Conservation (phyloP, 257 asterid genomes). For the Przewalskia tangutica region DNA sequence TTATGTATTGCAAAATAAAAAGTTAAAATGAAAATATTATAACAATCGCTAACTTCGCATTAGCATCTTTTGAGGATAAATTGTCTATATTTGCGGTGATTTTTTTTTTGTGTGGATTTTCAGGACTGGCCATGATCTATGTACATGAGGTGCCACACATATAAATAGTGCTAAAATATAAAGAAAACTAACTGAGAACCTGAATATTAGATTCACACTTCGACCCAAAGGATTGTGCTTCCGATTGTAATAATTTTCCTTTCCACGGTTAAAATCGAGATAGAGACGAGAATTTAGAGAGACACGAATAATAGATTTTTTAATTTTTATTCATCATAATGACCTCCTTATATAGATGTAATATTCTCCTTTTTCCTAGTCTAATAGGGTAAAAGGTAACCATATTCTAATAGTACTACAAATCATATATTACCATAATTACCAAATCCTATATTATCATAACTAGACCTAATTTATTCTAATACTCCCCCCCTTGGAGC, state of each 20-base stretch:
- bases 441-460: no score
- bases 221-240: not conserved
- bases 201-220: not conserved
- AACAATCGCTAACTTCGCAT: not conserved
- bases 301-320: no score
- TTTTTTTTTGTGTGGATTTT: not conserved
- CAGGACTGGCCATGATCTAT: not conserved
- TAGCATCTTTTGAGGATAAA: not conserved
- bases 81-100: not conserved
- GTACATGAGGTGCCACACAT: not conserved
- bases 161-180: not conserved
- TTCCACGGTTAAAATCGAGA: not conserved
- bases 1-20: not conserved
- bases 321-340: no score
- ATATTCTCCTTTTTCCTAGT: no score
- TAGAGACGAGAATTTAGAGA: no score
- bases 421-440: no score
- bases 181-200: not conserved
- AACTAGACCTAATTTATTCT: no score
- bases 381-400: no score
- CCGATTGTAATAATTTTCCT: not conserved
- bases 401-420: no score
- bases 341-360: no score
- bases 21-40: not conserved
- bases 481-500: no score